Conservation (phyloP, 352 stramenopile genomes). For the Pythium scleroteichum region DNA sequence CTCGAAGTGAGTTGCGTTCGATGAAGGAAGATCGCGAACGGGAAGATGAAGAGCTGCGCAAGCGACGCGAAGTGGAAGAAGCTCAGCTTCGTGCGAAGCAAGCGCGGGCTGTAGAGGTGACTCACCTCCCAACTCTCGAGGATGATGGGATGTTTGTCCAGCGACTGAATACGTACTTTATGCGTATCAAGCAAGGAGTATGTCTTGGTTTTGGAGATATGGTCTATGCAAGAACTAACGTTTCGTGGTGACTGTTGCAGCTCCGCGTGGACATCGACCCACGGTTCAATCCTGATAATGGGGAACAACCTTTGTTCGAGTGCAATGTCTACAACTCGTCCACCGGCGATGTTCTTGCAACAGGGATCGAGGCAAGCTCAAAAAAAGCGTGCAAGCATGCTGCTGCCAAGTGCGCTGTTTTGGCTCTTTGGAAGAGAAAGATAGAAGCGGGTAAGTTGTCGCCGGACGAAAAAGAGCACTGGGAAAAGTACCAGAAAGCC, state of each 20-base stretch:
- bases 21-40: slow-evolving; percentile 30
- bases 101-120: slow-evolving; percentile 30
- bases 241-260: too few species aligned
- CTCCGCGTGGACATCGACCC: slow-evolving; percentile 49
- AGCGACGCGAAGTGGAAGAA: slow-evolving; percentile 24
- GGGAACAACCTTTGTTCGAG: slow-evolving; percentile 63
- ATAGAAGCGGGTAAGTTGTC: slow-evolving; percentile 46
- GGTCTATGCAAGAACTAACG: too few species aligned
- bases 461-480: slow-evolving; percentile 60
- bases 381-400: slow-evolving; percentile 80
- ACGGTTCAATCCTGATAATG: slow-evolving; percentile 45
- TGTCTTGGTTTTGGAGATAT: too few species aligned
- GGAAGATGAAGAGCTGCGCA: slow-evolving; percentile 12
- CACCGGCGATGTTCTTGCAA: slow-evolving; percentile 40
- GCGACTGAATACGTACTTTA: slow-evolving; percentile 65
- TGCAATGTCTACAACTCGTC: slow-evolving; percentile 50
- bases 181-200: slow-evolving; percentile 60
- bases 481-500: slow-evolving; percentile 45
- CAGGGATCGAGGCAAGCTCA: slow-evolving; percentile 52
- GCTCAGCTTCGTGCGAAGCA: slow-evolving; percentile 50
- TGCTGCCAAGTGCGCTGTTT: slow-evolving; percentile 56
- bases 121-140: slow-evolving; percentile 52
- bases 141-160: slow-evolving; percentile 58
- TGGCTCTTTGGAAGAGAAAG: slow-evolving; percentile 83
- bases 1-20: slow-evolving; percentile 35